A percentile compares a stretch with the other conserved stretches of the same genome.
Evolutionary conservation across 2,329 filamentous ascomycete genomes (phyloP).

Genomic region (Blastomyces gilchristii): DNA sequence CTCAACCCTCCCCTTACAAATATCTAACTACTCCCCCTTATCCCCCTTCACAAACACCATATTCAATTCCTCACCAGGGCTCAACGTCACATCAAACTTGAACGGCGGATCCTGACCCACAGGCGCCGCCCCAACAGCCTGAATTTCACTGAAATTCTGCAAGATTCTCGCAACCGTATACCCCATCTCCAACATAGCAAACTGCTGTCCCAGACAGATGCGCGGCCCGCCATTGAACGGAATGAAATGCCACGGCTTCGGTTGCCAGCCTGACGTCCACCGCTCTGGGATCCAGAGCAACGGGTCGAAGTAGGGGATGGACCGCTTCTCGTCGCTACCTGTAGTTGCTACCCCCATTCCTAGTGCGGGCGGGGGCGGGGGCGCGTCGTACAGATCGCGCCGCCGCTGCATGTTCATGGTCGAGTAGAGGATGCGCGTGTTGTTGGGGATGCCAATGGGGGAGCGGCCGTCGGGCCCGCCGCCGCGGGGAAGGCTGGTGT

Average conservation of each 20-base stretch:
- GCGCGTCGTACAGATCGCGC: slow-evolving; percentile 38
- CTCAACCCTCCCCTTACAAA: not conserved
- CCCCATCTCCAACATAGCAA: slow-evolving; percentile 50
- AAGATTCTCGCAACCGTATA: slow-evolving; percentile 38
- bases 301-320: slow-evolving; percentile 32
- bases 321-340: slow-evolving; percentile 15
- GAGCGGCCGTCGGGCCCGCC: slow-evolving; percentile 40
- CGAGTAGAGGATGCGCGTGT: slow-evolving; percentile 42
- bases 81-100: slow-evolving; percentile 31
- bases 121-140: slow-evolving; percentile 24
- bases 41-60: slow-evolving; percentile 29
- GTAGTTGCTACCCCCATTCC: not conserved
- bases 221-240: slow-evolving; percentile 46
- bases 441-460: slow-evolving; percentile 39
- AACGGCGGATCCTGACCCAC: slow-evolving; percentile 28
- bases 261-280: slow-evolving; percentile 42
- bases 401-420: slow-evolving; percentile 44
- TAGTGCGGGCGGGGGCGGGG: slow-evolving; percentile 13
- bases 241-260: slow-evolving; percentile 45
- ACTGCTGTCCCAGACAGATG: slow-evolving; percentile 51
- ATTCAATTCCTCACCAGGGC: slow-evolving; percentile 30
- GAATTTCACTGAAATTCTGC: slow-evolving; percentile 32
- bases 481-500: slow-evolving; percentile 65
- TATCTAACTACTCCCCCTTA: slow-evolving; percentile 11
- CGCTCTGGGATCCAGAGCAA: slow-evolving; percentile 41